Conservation (phyloP, 139 green algal species). For the Asterochloris sp. region DNA sequence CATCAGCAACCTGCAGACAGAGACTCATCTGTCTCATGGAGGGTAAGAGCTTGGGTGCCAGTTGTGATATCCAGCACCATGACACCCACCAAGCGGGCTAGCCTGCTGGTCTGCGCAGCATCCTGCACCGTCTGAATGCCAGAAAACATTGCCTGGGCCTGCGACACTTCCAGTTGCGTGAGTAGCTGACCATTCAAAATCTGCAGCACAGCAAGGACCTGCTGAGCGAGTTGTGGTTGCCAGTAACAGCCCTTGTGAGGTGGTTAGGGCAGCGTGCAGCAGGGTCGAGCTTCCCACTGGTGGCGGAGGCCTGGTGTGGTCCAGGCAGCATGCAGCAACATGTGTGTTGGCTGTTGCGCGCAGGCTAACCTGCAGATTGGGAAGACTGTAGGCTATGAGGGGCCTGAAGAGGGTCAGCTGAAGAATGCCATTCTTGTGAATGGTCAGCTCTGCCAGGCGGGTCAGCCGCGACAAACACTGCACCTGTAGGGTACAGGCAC, state of each 20-base stretch:
- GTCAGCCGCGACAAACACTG: neutral
- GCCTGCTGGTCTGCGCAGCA: neutral
- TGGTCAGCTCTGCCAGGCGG: neutral
- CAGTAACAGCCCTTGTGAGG: neutral
- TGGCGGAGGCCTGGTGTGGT: neutral
- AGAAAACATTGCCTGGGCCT: constrained; percentile 1
- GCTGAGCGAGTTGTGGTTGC: neutral
- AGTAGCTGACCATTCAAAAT: neutral
- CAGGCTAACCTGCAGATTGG: constrained; percentile 1
- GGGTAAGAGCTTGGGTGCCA: too few species aligned
- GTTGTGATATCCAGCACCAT: too few species aligned
- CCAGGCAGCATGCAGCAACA: neutral
- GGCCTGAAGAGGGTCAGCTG: constrained; percentile 6
- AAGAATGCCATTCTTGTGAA: constrained; percentile 6
- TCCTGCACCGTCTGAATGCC: neutral
- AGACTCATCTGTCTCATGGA: too few species aligned
- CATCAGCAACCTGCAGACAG: too few species aligned
- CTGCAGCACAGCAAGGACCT: neutral
- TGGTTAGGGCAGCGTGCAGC: neutral
- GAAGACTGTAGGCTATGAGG: constrained; percentile 4
- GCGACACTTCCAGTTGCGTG: neutral
- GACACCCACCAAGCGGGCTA: too few species aligned
- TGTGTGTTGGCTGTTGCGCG: neutral
- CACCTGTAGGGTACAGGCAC: constrained; percentile 1
- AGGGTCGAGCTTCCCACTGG: neutral